Evolutionary conservation across 2,329 filamentous ascomycete species (phyloP).

Genomic region (Aspergillus sp.): DNA sequence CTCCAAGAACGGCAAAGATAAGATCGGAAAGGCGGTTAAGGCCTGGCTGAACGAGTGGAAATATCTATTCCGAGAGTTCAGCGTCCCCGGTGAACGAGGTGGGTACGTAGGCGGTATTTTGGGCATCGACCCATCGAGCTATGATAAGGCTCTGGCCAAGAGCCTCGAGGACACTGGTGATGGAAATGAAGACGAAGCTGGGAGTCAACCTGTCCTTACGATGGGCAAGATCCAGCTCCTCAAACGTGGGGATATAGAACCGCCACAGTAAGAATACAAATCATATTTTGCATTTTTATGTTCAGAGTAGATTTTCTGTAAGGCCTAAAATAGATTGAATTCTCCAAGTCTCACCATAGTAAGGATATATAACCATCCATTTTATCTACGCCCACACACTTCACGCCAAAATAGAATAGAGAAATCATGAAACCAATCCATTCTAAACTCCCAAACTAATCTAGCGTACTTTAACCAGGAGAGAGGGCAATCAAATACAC

Average conservation of each 20-base stretch:
- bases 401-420: no score
- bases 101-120: conserved; percentile 67
- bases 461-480: no score
- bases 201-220: conserved; percentile 27
- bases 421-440: no score
- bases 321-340: no score
- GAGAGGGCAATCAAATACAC: no score
- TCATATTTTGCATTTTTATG: background rate
- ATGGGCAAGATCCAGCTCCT: conserved; percentile 47
- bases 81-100: conserved; percentile 89
- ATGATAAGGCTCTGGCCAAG: conserved; percentile 44
- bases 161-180: conserved; percentile 25
- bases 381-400: no score
- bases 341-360: no score
- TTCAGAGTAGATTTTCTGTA: no score
- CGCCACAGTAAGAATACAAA: conserved; percentile 21
- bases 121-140: conserved; percentile 63
- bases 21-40: conserved; percentile 91
- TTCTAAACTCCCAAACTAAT: no score
- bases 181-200: conserved; percentile 25
- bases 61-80: conserved; percentile 95
- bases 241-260: conserved; percentile 44
- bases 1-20: conserved; percentile 98
- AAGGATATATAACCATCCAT: no score
- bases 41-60: conserved; percentile 92